phyloP scores from a whole-genome alignment of 2,329 filamentous ascomycete species.

The Hypoxylon sp. region DNA sequence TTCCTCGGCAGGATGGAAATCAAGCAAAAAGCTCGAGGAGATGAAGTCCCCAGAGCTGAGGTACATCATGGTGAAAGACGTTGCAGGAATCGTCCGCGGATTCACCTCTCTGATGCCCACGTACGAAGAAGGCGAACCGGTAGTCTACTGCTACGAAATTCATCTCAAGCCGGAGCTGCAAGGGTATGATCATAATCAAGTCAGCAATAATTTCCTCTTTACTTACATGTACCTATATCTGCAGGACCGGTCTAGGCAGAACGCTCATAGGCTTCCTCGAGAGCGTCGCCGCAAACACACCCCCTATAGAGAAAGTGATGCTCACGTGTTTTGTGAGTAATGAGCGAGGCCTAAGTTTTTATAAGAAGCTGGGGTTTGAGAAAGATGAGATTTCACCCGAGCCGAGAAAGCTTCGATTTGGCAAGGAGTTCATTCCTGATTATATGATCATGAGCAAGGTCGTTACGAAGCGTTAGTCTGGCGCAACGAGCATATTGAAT shows the following conservation, averaged over 20 bases:
- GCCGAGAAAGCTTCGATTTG: constrained; percentile 61
- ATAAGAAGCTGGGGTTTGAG: constrained; percentile 66
- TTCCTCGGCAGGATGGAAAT: constrained; percentile 71
- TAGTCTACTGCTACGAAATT: constrained; percentile 83
- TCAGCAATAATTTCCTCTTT: no score
- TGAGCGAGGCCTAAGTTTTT: constrained; percentile 64
- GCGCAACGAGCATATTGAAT: no score
- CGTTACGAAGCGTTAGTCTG: constrained; percentile 43
- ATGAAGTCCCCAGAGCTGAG: constrained; percentile 74
- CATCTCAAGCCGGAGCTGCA: constrained; percentile 68
- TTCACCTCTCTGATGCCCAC: constrained; percentile 78
- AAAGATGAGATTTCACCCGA: constrained; percentile 64
- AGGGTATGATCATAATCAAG: no score
- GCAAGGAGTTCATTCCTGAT: constrained; percentile 62
- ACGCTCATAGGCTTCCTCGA: constrained; percentile 67
- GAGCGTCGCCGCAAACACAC: constrained; percentile 61
- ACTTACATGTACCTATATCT: no score
- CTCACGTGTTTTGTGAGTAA: constrained; percentile 76
- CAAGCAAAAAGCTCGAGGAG: constrained; percentile 67
- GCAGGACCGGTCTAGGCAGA: constrained; percentile 69
- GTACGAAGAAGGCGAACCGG: constrained; percentile 69
- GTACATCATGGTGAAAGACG: constrained; percentile 68
- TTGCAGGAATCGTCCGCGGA: constrained; percentile 51
- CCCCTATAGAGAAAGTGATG: constrained; percentile 72
- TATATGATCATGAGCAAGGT: constrained; percentile 68